Evolutionary conservation across 169 alveolate genomes (phyloP).

Genomic region (Cryptosporidium muris): DNA sequence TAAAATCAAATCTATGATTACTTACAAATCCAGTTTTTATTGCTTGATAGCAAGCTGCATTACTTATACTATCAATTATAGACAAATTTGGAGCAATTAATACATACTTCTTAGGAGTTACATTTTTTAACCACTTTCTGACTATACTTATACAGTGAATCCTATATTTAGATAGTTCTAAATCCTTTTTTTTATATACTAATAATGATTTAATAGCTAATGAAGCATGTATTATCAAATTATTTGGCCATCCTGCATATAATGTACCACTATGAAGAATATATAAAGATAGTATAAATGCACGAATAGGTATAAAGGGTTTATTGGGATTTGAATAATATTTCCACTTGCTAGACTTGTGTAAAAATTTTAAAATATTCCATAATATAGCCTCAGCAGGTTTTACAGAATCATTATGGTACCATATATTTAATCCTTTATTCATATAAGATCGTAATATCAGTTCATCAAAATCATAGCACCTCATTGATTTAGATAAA

Average conservation of each 20-base stretch:
- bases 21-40: constrained; percentile 68
- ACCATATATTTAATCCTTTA: constrained; percentile 15
- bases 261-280: constrained; percentile 17
- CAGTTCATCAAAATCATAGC: background rate
- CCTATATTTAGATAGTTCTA: constrained; percentile 19
- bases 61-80: constrained; percentile 13
- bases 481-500: constrained; percentile 23
- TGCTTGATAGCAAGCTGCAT: constrained; percentile 48
- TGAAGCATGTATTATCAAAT: constrained; percentile 3
- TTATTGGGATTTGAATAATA: constrained; percentile 11
- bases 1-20: constrained; percentile 35
- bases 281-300: constrained; percentile 54
- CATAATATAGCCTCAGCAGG: constrained; percentile 5
- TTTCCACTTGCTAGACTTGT: constrained; percentile 3
- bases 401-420: background rate
- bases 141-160: constrained; percentile 15
- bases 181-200: constrained; percentile 2
- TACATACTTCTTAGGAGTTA: constrained; percentile 6
- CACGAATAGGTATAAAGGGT: constrained; percentile 16
- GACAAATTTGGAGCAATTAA: constrained; percentile 10
- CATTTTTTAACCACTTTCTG: constrained; percentile 9
- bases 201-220: constrained; percentile 13
- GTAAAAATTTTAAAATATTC: constrained; percentile 28
- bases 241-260: constrained; percentile 39
- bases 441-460: constrained; percentile 23